These are phyloP conservation scores for Axilococcus clingmanii DNA, from an alignment of 139 green algal genomes.

Conservation along the genomic window DNA sequence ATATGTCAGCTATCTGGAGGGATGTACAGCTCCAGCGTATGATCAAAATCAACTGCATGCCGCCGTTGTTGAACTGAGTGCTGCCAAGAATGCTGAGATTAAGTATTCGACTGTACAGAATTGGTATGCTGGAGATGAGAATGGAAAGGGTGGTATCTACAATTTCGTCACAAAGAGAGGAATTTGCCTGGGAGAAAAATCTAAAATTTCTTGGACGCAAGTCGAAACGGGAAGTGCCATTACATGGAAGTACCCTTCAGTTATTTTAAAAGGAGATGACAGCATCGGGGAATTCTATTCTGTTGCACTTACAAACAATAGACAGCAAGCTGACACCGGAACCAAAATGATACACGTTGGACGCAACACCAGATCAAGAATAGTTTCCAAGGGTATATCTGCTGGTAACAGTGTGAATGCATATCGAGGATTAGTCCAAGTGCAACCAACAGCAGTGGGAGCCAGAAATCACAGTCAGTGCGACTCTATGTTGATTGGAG, in stretches of 20 bases:
- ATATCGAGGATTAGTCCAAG: conserved; percentile 83
- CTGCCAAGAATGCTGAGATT: conserved; percentile 81
- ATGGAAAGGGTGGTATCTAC: conserved; percentile 93
- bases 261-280: conserved; percentile 90
- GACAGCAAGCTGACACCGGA: conserved; percentile 65
- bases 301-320: conserved; percentile 97
- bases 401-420: conserved; percentile 73
- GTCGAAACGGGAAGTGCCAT: conserved; percentile 97
- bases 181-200: conserved; percentile 79
- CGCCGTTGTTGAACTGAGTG: conserved; percentile 92
- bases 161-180: conserved; percentile 99
- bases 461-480: conserved; percentile 96
- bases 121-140: conserved; percentile 91
- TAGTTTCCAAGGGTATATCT: conserved; percentile 97
- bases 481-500: conserved; percentile 99
- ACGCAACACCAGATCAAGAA: conserved; percentile 91
- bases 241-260: conserved; percentile 98
- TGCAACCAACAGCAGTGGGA: conserved; percentile 63
- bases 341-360: conserved; percentile 99
- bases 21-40: conserved; percentile 91
- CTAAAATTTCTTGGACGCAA: conserved; percentile 98
- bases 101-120: conserved; percentile 99
- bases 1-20: conserved; percentile 96
- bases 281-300: conserved; percentile 95
- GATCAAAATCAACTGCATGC: conserved; percentile 96